These are phyloP conservation scores for Phialemonium atrogriseum DNA, from an alignment of 2,329 filamentous ascomycete genomes.

Conservation along the genomic window DNA sequence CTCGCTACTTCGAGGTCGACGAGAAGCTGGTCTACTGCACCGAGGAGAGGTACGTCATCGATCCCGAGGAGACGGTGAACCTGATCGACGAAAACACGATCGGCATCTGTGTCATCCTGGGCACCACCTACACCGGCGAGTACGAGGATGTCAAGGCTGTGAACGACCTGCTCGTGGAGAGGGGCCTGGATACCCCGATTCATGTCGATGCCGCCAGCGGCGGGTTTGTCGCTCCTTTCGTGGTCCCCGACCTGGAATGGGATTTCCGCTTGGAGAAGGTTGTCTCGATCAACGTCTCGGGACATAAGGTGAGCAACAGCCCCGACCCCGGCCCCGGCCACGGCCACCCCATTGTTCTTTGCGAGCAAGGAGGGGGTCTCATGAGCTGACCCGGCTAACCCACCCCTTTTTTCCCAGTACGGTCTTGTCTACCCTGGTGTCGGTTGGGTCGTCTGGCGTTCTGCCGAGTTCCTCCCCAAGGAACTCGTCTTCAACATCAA, in stretches of 20 bases:
- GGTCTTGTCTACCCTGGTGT: slow-evolving; percentile 78
- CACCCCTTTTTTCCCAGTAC: slow-evolving; percentile 27
- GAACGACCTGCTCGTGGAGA: slow-evolving; percentile 76
- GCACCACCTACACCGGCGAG: slow-evolving; percentile 91
- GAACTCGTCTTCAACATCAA: slow-evolving; percentile 99
- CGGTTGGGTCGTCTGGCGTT: slow-evolving; percentile 88
- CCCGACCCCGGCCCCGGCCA: too few relatives aligned
- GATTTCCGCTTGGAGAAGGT: slow-evolving; percentile 87
- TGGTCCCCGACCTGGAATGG: slow-evolving; percentile 76
- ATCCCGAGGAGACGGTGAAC: slow-evolving; percentile 51
- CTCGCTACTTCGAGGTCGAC: slow-evolving; percentile 85
- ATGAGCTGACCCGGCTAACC: too few relatives aligned
- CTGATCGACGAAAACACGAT: slow-evolving; percentile 67
- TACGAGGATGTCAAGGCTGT: slow-evolving; percentile 91
- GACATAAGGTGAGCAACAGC: slow-evolving; percentile 80
- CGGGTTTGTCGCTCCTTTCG: slow-evolving; percentile 89
- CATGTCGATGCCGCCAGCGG: slow-evolving; percentile 91
- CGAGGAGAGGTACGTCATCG: slow-evolving; percentile 52
- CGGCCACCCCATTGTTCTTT: too few relatives aligned
- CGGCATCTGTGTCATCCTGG: slow-evolving; percentile 85
- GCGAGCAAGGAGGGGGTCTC: too few relatives aligned
- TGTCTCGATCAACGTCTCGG: slow-evolving; percentile 88
- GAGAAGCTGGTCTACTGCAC: slow-evolving; percentile 70
- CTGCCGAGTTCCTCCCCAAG: slow-evolving; percentile 72
- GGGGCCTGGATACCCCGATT: slow-evolving; percentile 71